Evolutionary conservation across 2,329 filamentous ascomycete genomes (phyloP).

Genomic region (Fusarium sp.): DNA sequence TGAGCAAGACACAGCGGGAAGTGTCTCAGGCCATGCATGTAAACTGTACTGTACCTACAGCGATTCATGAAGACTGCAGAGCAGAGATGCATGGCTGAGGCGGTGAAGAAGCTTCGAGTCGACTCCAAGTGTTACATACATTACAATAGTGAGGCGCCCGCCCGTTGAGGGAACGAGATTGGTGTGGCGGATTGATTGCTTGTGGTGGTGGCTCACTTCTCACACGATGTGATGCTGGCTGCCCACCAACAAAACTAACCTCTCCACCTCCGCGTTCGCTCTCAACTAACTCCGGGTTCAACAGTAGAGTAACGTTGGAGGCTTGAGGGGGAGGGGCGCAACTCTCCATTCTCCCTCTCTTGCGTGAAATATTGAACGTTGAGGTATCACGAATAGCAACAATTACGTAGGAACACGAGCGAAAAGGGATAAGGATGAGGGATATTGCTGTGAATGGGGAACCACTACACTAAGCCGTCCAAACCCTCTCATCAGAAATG

Average conservation of each 20-base stretch:
- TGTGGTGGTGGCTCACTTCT: slow-evolving; percentile 30
- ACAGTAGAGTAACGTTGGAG: background rate
- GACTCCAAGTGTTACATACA: background rate
- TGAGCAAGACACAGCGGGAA: slow-evolving; percentile 18
- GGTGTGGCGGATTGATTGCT: slow-evolving; percentile 21
- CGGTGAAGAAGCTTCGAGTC: slow-evolving; percentile 26
- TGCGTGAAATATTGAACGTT: slow-evolving; percentile 30
- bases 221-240: slow-evolving; percentile 26
- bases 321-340: slow-evolving; percentile 11
- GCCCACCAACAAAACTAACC: slow-evolving; percentile 8
- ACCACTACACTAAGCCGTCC: slow-evolving; percentile 8
- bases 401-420: slow-evolving; percentile 37
- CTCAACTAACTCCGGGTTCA: slow-evolving; percentile 7
- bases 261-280: background rate
- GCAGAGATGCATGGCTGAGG: slow-evolving; percentile 33
- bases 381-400: slow-evolving; percentile 25
- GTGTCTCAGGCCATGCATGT: slow-evolving; percentile 28
- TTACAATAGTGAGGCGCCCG: background rate
- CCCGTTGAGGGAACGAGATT: background rate
- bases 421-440: slow-evolving; percentile 37
- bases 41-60: slow-evolving; percentile 19
- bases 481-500: background rate
- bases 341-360: background rate
- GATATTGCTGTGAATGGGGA: slow-evolving; percentile 29
- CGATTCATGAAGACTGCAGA: slow-evolving; percentile 23